These are phyloP conservation scores for Diaporthe helianthi DNA, from an alignment of 2,329 filamentous ascomycete genomes.

Conservation along the genomic window DNA sequence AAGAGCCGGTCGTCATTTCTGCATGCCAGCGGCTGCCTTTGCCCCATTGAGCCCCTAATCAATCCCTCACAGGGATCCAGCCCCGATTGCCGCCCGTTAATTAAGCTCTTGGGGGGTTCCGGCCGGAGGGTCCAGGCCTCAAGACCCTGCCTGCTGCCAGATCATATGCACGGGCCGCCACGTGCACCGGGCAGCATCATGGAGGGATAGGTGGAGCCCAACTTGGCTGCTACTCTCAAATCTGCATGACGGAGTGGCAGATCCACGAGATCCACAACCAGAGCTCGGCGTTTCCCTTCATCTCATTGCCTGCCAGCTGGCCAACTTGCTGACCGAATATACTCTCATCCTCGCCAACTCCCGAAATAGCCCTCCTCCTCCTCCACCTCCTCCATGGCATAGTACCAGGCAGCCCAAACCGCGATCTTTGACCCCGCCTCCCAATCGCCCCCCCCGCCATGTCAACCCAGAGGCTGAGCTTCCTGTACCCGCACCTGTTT, in stretches of 20 bases:
- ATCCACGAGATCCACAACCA: slow-evolving; percentile 26
- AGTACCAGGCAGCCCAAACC: slow-evolving; percentile 20
- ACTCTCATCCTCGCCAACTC: not conserved
- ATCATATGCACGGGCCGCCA: slow-evolving; percentile 17
- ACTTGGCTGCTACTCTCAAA: slow-evolving; percentile 7
- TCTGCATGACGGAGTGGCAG: slow-evolving; percentile 25
- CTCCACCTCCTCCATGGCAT: slow-evolving; percentile 28
- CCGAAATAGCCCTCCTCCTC: not conserved
- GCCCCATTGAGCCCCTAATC: slow-evolving; percentile 20
- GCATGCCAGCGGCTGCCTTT: slow-evolving; percentile 13
- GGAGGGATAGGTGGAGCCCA: not conserved
- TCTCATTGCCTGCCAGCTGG: slow-evolving; percentile 26
- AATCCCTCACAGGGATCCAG: slow-evolving; percentile 18
- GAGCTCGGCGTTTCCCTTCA: slow-evolving; percentile 17
- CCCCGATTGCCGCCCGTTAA: slow-evolving; percentile 19
- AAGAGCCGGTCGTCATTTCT: slow-evolving; percentile 26
- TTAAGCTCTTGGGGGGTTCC: not conserved
- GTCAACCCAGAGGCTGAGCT: slow-evolving; percentile 68
- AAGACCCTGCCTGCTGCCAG: slow-evolving; percentile 12
- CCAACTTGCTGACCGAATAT: not conserved
- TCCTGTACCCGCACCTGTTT: slow-evolving; percentile 73
- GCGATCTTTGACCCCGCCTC: slow-evolving; percentile 1
- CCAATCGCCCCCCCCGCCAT: slow-evolving; percentile 56
- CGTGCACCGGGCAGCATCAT: slow-evolving; percentile 12
- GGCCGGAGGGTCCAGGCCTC: slow-evolving; percentile 11